Base-by-base conservation (phyloP, 345 rosid species). In the Mercurialis annua region DNA sequence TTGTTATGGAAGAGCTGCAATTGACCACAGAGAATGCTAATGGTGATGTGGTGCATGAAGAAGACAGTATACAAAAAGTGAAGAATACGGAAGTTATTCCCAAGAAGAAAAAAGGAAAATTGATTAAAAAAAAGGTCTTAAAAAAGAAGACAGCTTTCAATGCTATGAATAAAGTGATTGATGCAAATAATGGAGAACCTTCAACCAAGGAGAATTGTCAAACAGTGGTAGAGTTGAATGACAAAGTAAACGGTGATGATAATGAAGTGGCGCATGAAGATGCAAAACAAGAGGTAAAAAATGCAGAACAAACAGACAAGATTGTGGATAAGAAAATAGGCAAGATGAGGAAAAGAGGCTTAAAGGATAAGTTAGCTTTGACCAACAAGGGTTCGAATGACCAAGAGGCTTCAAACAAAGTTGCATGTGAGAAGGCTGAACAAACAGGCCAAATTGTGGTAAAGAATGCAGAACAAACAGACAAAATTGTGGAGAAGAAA, bases 101-200 rank as follows among this genome's bases (percentile, higher is more conserved):
- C n/a, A 69, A 53, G 58, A 67, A 77, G 58, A 72, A 69, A 33
- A 26, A n/a, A 31, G 62, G 15, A 1, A 64, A 48, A 57, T 43
- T 2, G 21, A 48, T 24, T 64, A 73, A 42, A 17, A 64, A 33
- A 29, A 30, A 14, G 17, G 44, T 43, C n/a, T 26, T 1, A 64
- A 56, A 69, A 33, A 46, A 68, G 48, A 66, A 64, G 60, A 26
- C 43, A 34, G 51, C 36, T 66, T 48, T 49, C 11, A 56, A 17
- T 64, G 27, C 42, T 50, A 50, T 21, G 40, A 43, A 38, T 52
- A 65, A 54, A 34, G 44, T 38, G 44, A 21, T 65, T 65, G 30
- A 53, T 46, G 26, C 15, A 61, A 44, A 54, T 44, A 46, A 52
- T 17, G 33, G 42, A 63, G 47, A 68, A 51, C 29, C 64, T 52